phyloP scores from a whole-genome alignment of 2,329 filamentous ascomycete genomes.

The Clarireedia monteithiana region DNA sequence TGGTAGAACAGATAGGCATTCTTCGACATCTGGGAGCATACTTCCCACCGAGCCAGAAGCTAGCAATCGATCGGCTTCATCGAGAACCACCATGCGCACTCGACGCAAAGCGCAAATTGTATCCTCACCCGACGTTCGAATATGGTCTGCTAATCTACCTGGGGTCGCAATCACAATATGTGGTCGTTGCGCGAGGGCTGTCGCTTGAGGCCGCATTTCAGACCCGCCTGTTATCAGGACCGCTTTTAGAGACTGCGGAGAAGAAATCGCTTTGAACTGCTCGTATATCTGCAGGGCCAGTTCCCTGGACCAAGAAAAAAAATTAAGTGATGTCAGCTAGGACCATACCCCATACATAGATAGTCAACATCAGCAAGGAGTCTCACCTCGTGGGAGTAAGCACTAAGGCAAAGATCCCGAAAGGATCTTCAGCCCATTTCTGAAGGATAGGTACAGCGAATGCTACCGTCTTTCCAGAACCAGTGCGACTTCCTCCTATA shows the following conservation, averaged over 20 bases:
- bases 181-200: constrained; percentile 71
- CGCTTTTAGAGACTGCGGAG: constrained; percentile 79
- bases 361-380: neutral
- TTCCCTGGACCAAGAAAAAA: constrained; percentile 45
- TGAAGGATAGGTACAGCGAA: constrained; percentile 94
- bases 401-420: constrained; percentile 82
- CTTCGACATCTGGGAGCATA: constrained; percentile 11
- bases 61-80: constrained; percentile 89
- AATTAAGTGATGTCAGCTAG: constrained; percentile 12
- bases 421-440: constrained; percentile 86
- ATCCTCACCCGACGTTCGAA: constrained; percentile 83
- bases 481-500: constrained; percentile 89
- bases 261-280: constrained; percentile 88
- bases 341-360: neutral
- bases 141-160: constrained; percentile 86
- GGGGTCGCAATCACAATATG: constrained; percentile 94
- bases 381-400: constrained; percentile 73
- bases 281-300: constrained; percentile 94
- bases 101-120: constrained; percentile 75
- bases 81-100: constrained; percentile 80
- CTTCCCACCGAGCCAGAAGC: constrained; percentile 44
- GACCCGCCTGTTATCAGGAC: constrained; percentile 86
- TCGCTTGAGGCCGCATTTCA: constrained; percentile 87
- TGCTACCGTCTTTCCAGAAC: constrained; percentile 94
- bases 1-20: constrained; percentile 63